Conservation (phyloP, 495 filamentous ascomycete species). For the Aspergillus kassunensis region DNA sequence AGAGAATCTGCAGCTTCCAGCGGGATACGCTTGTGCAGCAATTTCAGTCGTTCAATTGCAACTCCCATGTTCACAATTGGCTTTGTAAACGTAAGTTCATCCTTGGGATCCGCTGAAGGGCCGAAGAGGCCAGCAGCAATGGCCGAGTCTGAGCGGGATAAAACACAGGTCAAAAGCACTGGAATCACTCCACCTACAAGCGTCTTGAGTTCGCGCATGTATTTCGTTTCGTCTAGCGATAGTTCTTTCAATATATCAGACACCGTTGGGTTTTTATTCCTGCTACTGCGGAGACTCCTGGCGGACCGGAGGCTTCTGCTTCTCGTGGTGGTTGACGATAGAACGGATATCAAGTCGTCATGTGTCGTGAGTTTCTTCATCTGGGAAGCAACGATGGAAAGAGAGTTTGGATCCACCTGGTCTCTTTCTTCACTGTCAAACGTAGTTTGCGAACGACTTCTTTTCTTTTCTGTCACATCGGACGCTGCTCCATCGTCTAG, state of each 20-base stretch:
- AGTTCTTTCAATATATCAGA: constrained; percentile 77
- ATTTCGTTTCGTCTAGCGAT: constrained; percentile 78
- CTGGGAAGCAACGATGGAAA: constrained; percentile 42
- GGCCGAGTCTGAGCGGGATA: constrained; percentile 66
- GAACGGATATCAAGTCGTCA: constrained; percentile 86
- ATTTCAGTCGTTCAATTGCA: constrained; percentile 76
- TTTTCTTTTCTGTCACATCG: constrained; percentile 11
- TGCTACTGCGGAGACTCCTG: constrained; percentile 67
- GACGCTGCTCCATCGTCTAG: constrained; percentile 30
- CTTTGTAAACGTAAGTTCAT: constrained; percentile 66
- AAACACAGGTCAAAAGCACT: constrained; percentile 79
- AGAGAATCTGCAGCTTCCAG: constrained; percentile 63
- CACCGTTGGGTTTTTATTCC: constrained; percentile 62
- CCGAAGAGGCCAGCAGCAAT: constrained; percentile 66
- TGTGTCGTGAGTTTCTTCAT: constrained; percentile 79
- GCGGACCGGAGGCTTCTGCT: constrained; percentile 65
- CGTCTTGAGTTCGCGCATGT: constrained; percentile 87
- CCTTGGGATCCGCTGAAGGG: constrained; percentile 45
- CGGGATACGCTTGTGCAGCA: constrained; percentile 73
- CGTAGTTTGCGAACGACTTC: constrained; percentile 16
- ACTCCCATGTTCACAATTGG: constrained; percentile 95
- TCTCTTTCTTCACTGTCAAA: constrained; percentile 37
- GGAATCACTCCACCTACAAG: constrained; percentile 95
- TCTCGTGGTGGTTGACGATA: constrained; percentile 69
- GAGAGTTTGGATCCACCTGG: constrained; percentile 41